Percentiles rank a stretch among this genome's conserved stretches.
Conservation (phyloP, 1,139 yeast species). For the Candida sojae region DNA sequence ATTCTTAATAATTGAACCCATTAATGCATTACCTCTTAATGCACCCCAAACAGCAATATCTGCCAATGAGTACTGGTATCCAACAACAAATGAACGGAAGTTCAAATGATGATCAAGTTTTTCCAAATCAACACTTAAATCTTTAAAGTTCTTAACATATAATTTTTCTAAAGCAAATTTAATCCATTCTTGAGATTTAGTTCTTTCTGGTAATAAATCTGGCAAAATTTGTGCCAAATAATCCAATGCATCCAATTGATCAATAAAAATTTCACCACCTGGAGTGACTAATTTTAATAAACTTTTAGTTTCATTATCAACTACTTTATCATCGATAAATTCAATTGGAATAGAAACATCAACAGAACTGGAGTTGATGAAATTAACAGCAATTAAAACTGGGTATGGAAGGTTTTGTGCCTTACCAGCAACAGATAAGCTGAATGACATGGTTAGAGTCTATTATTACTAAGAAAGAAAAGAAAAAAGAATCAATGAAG, state of each 20-base stretch:
- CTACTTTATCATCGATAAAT: conserved; percentile 63
- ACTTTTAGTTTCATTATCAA: conserved; percentile 38
- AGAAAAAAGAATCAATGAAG: background rate
- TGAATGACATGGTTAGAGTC: conserved; percentile 25
- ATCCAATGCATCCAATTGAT: conserved; percentile 45
- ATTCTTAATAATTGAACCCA: conserved; percentile 86
- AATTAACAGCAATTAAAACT: conserved; percentile 75
- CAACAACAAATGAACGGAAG: conserved; percentile 78
- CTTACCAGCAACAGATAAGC: conserved; percentile 76
- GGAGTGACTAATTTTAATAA: conserved; percentile 46
- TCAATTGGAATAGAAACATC: conserved; percentile 55
- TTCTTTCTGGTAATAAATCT: conserved; percentile 27
- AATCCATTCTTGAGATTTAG: conserved; percentile 59
- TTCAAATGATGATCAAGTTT: conserved; percentile 76
- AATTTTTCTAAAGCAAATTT: conserved; percentile 69
- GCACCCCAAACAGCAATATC: conserved; percentile 95
- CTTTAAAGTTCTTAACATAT: conserved; percentile 84
- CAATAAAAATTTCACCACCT: conserved; percentile 46
- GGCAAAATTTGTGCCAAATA: conserved; percentile 52
- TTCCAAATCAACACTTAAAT: conserved; percentile 73
- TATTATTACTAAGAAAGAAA: background rate
- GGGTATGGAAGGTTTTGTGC: conserved; percentile 82
- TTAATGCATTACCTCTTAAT: conserved; percentile 87
- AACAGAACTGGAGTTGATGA: conserved; percentile 57
- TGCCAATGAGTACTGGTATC: conserved; percentile 66